Evolutionary conservation across 192 early-diverging fungal species (phyloP), one percentile per base, ranked within the genome.

Genomic region (Backusella australiensis): DNA sequence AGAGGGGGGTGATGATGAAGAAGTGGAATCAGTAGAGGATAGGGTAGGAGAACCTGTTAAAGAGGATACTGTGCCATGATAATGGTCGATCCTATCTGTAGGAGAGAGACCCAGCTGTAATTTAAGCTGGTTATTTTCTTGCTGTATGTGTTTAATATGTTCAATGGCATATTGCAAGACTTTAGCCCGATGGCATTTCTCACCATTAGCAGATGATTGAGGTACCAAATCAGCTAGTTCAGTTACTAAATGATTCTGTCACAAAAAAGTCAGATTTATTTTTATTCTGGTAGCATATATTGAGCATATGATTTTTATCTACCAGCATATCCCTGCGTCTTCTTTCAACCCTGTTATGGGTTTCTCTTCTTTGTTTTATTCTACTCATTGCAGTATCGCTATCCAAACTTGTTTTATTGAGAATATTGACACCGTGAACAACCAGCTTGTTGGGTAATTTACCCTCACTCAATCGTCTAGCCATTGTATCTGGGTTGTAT

Each of bases 261-360:
- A 14, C 34, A 34, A 38, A 29, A 34, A 59, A 66, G 23, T 26
- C 3, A 29, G n/a, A 42, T 9, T 56, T 34, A 9, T 7, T 39
- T 71, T 68, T 66, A 23, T 32, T 53, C 32, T 12, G 67, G 23
- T 15, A 29, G 9, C 14, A 39, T n/a, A 34, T 36, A 66, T 34
- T 21, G 49, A 78, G 38, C 70, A 72, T n/a, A 44, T 41, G 14
- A 29, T 36, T 21, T 15, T 36, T 67, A 72, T 56, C 70, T 74
- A 79, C 78, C 74, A 93, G 88, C 68, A 87, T 90, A 80, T 93
- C 91, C 53, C 92, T 82, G 32, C 92, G 87, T 69, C 89, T 83
- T 19, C 92, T 82, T 79, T 93, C 92, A 17, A 93, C 91, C 73
- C 86, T 86, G 76, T 93, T 93, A 77, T 93, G 92, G 32, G 89